Conservation (phyloP, 306 rosid genomes). For the Quercus alba region DNA sequence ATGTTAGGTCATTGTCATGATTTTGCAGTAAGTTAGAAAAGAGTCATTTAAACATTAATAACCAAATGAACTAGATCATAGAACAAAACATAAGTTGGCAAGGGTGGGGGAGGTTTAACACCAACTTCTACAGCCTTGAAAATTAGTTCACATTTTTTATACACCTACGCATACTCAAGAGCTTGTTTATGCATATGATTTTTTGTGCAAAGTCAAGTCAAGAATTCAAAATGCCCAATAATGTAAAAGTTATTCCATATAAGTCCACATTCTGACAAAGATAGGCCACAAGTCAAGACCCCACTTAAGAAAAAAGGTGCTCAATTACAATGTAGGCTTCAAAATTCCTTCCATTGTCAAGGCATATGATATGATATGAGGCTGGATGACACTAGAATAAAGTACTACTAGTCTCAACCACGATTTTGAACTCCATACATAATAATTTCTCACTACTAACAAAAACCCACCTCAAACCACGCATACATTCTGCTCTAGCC, state of each 20-base stretch:
- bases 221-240: neutral
- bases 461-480: neutral
- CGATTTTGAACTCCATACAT: neutral
- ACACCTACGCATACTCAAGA: neutral
- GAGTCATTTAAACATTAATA: neutral
- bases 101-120: neutral
- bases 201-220: neutral
- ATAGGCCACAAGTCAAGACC: neutral
- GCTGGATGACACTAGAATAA: conserved; percentile 1
- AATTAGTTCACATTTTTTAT: neutral
- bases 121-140: neutral
- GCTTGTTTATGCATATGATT: neutral
- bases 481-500: no score
- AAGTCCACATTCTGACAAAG: neutral
- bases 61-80: neutral
- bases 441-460: neutral
- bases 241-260: neutral
- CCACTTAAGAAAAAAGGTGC: neutral
- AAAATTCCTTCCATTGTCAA: conserved; percentile 7
- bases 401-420: neutral
- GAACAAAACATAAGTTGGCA: neutral
- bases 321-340: neutral
- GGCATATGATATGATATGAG: neutral
- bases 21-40: neutral
- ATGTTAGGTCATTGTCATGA: neutral